Base-by-base conservation (phyloP, 345 rosid species). In the Aquilaria sinensis region DNA sequence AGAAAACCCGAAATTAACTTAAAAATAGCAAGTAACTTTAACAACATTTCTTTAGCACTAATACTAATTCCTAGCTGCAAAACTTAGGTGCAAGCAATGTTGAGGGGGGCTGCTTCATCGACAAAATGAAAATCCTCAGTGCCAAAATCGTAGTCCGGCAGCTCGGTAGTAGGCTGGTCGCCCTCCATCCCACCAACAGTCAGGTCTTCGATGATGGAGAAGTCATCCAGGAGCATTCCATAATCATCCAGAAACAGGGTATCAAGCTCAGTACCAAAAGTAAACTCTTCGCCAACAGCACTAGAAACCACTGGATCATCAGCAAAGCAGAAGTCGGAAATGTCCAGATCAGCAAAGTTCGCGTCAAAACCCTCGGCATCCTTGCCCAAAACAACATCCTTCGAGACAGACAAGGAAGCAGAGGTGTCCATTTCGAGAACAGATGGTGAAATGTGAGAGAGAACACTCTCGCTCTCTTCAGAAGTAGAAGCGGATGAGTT, bases 71-170 rank as follows among this genome's bases (percentile, higher is more conserved):
- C 81, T 77, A 83, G 74, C 92, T 82, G 85, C 95, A 90, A 94
- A 88, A 94, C 90, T 90, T 81, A 83, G 53, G 71, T 83, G 87
- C 96, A 90, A 4, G 79, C 70, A 1, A 84, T 84, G 58, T 83
- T 83, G 61, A 61, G 63, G 30, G 57, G 51, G 51, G 63, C 51
- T 37, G 51, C 66, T 43, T 53, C 51, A 33, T 49, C 63, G 10
- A 12, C 56, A 10, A 58, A 41, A 13, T 34, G 57, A 6, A 66
- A 66, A 10, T 57, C 63, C 16, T 30, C 69, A 0, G 51, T 23
- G 69, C 48, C 45, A 60, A 78, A 78, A 67, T 89, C 89, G 47
- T 48, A 90, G 67, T 93, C 97, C 0, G 97, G 97, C 10, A 93
- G 87, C 67, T 76, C 90, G 2, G 43, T 37, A 2, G 82, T 83